Base-by-base conservation (phyloP, 305 asterid species). In the Andrographis paniculata region DNA sequence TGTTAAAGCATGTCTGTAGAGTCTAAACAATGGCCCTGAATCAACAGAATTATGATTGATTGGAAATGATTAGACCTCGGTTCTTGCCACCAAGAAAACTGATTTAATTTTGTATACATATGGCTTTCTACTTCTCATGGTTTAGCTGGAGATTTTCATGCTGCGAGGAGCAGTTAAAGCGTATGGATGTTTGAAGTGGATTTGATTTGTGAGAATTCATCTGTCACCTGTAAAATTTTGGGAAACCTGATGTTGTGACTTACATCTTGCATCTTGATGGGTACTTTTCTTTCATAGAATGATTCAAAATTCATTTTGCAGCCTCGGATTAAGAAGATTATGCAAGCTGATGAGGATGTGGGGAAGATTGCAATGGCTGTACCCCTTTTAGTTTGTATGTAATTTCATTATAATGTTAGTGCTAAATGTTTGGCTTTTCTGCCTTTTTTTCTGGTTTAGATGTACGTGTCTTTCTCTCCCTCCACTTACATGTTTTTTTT, bases 281-380 rank as follows among this genome's bases (percentile, higher is more conserved):
- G 14, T 31, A 22, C 22, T 18, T 42, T 4, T 35, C 6, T 31
- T 43, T 38, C 20, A 39, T 42, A 9, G n/a, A 42, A 36, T 53
- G 62, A 52, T 49, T 42, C 50, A 50, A 24, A 16, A 2, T 17
- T 45, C 15, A 17, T 59, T 46, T 66, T 61, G 60, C 75, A 82
- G 93, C 71, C 78, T 52, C 81, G 94, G 50, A 82, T 79, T 14
- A 82, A 82, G 62, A 82, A 79, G 73, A 82, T 82, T 30, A 82
- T 82, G 94, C 94, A 82, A 70, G 69, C 94, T 20, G 89, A 82
- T 63, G 94, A 82, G 68, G 94, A 82, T 11, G 73, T 82, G 17
- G 94, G 94, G 58, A 82, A 82, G 78, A 82, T 82, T 61, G 94
- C 94, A 1, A 65, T 73, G 82, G 86, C 86, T 44, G 94, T 82